Percentiles rank a stretch among this genome's conserved stretches.
Conservation (phyloP, 805 yeast genomes). For the Saccharomycopsis fodiens region DNA sequence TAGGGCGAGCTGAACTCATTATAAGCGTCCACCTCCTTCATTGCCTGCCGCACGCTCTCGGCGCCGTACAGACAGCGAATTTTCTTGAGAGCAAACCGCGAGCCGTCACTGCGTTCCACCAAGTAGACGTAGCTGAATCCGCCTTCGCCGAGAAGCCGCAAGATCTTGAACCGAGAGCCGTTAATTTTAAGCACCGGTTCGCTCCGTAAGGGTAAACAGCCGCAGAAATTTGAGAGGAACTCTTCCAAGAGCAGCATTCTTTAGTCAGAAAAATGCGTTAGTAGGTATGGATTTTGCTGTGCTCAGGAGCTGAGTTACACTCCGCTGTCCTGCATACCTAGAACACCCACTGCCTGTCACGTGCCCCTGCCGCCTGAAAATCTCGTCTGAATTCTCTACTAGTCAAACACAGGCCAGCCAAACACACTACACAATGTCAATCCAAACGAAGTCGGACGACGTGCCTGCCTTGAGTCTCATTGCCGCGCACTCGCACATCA, state of each 20-base stretch:
- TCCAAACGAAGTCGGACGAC: slow-evolving; percentile 37
- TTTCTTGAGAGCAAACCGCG: slow-evolving; percentile 70
- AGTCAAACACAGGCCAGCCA: no score
- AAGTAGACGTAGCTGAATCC: slow-evolving; percentile 83
- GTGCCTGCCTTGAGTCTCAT: slow-evolving; percentile 64
- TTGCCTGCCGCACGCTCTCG: slow-evolving; percentile 63
- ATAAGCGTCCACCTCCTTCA: slow-evolving; percentile 72
- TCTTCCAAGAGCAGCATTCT: not conserved
- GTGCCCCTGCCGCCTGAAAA: no score
- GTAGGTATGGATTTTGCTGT: not conserved
- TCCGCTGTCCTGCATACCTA: not conserved
- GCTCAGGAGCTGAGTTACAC: not conserved
- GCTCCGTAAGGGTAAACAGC: slow-evolving; percentile 12
- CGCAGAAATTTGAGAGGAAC: slow-evolving; percentile 9
- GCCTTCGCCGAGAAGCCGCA: slow-evolving; percentile 80
- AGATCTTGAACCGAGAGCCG: slow-evolving; percentile 51
- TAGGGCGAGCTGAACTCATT: slow-evolving; percentile 61
- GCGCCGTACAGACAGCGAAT: slow-evolving; percentile 84
- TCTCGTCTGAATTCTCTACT: no score
- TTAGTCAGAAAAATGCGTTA: not conserved
- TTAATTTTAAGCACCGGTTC: slow-evolving; percentile 42
- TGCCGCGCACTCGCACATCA: slow-evolving; percentile 97
- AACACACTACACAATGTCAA: slow-evolving; percentile 2
- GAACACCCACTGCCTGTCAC: no score
- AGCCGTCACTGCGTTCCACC: slow-evolving; percentile 44